Percentiles rank a stretch among this genome's conserved stretches.
These are phyloP conservation scores for Strigomonas galati DNA, from an alignment of 208 protist genomes.

Conservation along the genomic window DNA sequence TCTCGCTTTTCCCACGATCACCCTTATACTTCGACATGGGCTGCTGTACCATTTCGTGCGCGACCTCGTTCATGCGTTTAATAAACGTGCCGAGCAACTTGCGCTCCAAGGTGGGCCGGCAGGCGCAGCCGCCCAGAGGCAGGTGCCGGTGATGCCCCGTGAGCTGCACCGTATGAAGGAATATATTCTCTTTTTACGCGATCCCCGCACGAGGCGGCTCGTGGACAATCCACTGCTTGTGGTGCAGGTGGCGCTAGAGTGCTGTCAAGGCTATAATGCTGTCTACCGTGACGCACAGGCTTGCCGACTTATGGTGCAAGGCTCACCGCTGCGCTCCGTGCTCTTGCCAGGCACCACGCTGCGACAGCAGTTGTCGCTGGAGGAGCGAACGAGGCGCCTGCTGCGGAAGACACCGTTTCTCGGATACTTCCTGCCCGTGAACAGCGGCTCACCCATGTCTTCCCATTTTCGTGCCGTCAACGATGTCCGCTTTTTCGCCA, in stretches of 20 bases:
- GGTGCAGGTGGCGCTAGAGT: not conserved
- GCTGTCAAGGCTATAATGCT: not conserved
- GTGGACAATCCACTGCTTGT: not conserved
- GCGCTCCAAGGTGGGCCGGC: conserved; percentile 32
- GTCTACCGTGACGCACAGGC: conserved; percentile 3
- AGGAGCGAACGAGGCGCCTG: no score
- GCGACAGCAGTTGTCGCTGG: not conserved
- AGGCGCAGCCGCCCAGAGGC: not conserved
- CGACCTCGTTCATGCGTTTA: conserved; percentile 67
- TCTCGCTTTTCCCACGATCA: conserved; percentile 61
- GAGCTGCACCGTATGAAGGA: conserved; percentile 10
- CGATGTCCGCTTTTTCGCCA: conserved; percentile 33
- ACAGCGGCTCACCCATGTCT: conserved; percentile 1
- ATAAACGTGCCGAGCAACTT: conserved; percentile 51
- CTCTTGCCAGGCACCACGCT: not conserved
- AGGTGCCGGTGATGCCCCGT: not conserved
- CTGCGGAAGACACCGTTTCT: no score
- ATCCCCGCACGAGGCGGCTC: not conserved
- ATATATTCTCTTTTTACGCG: conserved; percentile 12
- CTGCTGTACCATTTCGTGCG: conserved; percentile 64
- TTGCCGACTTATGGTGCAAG: not conserved
- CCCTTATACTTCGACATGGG: conserved; percentile 49
- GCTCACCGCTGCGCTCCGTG: no score
- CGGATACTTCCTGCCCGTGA: no score
- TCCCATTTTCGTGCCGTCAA: conserved; percentile 50